Evolutionary conservation across 805 yeast species (phyloP), one percentile per base, ranked within the genome.

Genomic region (Saccharomyces paradoxus): DNA sequence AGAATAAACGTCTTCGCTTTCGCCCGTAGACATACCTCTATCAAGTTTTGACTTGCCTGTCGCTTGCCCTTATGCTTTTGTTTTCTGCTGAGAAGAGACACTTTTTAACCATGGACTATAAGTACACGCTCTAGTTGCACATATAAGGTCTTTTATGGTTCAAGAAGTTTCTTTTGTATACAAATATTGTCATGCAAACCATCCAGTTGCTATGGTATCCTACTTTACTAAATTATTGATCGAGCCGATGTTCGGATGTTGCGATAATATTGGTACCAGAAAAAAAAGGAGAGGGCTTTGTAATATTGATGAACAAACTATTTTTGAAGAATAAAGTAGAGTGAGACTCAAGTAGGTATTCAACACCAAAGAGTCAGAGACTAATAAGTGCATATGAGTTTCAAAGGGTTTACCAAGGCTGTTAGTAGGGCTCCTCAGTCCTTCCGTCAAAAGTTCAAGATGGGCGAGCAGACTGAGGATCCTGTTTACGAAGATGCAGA

Each of bases 401-500:
- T 89, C 73, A 89, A 89, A 71, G 97, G 97, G 49, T 73, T 89
- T 61, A 86, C 85, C 57, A 89, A 88, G 72, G 82, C 91, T 37
- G 75, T 89, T 57, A 80, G 82, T 49, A 77, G 96, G 64, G 96
- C 97, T 7, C 99, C 99, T 48, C 98, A 94, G 73, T 81, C 79
- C 62, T 78, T 94, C 70, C 86, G 94, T 63, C 96, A 88, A 72
- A 90, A 89, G 79, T 72, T 94, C 74, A 86, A 94, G 72, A 90
- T 89, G 89, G 96, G 86, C n/a, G 77, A 76, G 50, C 71, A 72
- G 22, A 83, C 90, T n/a, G 77, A 74, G 50, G 99, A 94, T 67
- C 82, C 96, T 0, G 97, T 94, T 13, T 94, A 90, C 71, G 80
- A 79, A 29, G 99, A 94, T 74, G 98, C 99, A 6, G 99, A 94